Conservation (phyloP, 106 monocot species). For the Posidonia australis region DNA sequence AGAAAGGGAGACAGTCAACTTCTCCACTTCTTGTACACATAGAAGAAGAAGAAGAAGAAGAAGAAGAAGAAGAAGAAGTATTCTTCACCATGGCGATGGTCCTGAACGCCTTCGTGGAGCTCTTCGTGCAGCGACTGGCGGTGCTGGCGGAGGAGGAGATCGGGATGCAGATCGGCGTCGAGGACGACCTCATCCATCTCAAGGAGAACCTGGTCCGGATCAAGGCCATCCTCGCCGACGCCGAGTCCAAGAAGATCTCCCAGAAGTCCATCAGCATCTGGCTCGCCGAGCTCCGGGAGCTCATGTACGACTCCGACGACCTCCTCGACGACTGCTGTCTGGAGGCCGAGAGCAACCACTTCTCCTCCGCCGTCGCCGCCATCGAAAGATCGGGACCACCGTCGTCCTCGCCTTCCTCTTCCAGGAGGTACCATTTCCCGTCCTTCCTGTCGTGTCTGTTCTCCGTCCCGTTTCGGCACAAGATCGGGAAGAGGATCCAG, state of each 20-base stretch:
- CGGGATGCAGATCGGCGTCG: background rate
- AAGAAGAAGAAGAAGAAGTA: too few relatives aligned
- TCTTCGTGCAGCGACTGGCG: background rate
- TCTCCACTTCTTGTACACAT: too few relatives aligned
- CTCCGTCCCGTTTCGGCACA: too few relatives aligned
- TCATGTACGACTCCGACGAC: slow-evolving; percentile 22
- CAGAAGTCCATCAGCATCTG: background rate
- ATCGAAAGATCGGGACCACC: too few relatives aligned
- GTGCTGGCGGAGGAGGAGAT: background rate
- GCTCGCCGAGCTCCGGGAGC: slow-evolving; percentile 1
- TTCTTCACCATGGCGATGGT: slow-evolving; percentile 10
- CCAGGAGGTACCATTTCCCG: too few relatives aligned
- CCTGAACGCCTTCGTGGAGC: slow-evolving; percentile 9
- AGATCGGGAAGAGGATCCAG: too few relatives aligned
- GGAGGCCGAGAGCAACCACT: too few relatives aligned
- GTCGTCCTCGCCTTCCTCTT: too few relatives aligned
- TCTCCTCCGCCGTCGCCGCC: too few relatives aligned
- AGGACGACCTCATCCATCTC: background rate
- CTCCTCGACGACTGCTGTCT: slow-evolving; percentile 8
- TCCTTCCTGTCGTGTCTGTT: too few relatives aligned
- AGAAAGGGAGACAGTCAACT: too few relatives aligned
- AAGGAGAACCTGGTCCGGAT: background rate
- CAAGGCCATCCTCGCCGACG: background rate
- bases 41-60: too few relatives aligned
- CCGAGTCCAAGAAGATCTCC: slow-evolving; percentile 14